Base-by-base conservation (phyloP, 2,329 filamentous ascomycete genomes). In the Sclerotinia nivalis region DNA sequence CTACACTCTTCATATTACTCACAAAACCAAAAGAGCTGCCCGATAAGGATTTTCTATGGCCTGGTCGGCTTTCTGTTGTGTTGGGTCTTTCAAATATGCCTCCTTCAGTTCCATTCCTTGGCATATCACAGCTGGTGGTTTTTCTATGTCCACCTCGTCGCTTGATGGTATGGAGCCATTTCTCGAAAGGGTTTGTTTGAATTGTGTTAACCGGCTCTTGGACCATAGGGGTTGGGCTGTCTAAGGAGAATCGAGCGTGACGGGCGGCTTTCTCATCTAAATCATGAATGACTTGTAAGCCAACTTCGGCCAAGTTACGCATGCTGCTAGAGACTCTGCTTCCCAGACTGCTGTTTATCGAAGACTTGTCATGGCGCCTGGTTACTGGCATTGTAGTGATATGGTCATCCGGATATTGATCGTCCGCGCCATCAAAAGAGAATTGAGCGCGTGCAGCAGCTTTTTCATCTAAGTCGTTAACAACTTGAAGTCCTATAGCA, bases 11-110 rank as follows among this genome's bases (percentile, higher is more conserved):
- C 74, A 96, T 86, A 22, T 88, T 90, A n/a, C 89, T 88, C 52
- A 97, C 88, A 76, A 94, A 93, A 2, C 87, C 91, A 71, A 92
- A 88, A 0, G 93, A 96, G 9, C 91, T 93, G 1, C 86, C 86
- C 18, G 92, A 92, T 2, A 90, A 91, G 10, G 87, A 88, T 69
- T 88, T 85, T 70, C 86, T 83, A 74, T 85, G 84, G 74, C 80
- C 55, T 79, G 75, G 60, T 64, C 74, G 75, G 9, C 18, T 55
- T 50, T 78, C 74, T 43, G 76, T 75, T 81, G 80, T 69, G 78
- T 80, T 71, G 83, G 83, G 49, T 78, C 78, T 71, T 34, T 75
- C 72, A 22, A 74, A 72, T 12, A 73, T 37, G 28, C 73, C 72
- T 45, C 66, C 68, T 52, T 74, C 72, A 22, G 72, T 59, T 1